Evolutionary conservation across 768 basidiomycete species (phyloP), one percentile per base, ranked within the genome.

Genomic region (Inosperma sp.): DNA sequence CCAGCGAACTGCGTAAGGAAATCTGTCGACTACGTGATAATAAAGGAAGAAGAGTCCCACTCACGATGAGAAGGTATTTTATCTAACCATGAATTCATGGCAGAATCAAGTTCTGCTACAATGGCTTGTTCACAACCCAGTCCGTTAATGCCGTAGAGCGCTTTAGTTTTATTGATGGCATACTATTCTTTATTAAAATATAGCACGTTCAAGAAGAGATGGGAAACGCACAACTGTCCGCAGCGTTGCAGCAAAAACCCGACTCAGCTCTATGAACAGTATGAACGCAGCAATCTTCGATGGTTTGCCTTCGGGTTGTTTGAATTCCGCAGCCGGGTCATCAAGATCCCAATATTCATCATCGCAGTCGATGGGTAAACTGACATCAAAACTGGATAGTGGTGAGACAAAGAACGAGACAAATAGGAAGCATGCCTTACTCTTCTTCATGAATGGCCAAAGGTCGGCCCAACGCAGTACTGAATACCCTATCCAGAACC

Each of bases 371-470:
- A 82, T 63, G 1, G 78, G 80, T 5, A 84, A 67, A 52, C 89
- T 88, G 3, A 86, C 68, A 57, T 93, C 88, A 56, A 88, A 87
- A 56, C 87, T 89, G 49, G 22, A 21, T 33, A 10, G 37, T 37
- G 8, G 12, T 16, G 48, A 39, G 43, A 34, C n/a, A 48, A 30
- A 54, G 1, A 26, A 12, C 44, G 27, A 37, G 45, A 42, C 36
- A 51, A n/a, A 2, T 13, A 36, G 17, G 30, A 13, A 63, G 26
- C 29, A 49, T 29, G n/a, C 52, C 82, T 45, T 61, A 83, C 82
- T 89, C 88, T 65, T 88, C 87, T 55, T 92, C 88, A 47, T 87
- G 84, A 13, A 92, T 79, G 3, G 84, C 83, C 59, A 84, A 81
- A 1, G 88, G 86, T 16, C 90, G 72, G 9, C 90, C 90, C 7